phyloP scores from a whole-genome alignment of 805 yeast species.

The Kurtzmaniella cleridarum region DNA sequence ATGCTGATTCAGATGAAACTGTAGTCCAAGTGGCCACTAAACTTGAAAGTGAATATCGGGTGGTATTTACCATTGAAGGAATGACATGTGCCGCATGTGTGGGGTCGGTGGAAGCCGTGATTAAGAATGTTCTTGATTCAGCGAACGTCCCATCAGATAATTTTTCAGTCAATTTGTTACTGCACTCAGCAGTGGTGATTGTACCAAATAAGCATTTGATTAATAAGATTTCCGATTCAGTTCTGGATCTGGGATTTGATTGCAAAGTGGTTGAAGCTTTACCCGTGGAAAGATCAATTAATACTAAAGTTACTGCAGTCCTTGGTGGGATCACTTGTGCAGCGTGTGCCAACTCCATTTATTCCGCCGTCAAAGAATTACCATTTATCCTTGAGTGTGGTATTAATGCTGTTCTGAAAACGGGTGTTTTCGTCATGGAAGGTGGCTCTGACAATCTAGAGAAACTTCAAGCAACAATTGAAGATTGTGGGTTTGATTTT shows the following conservation, averaged over 20 bases:
- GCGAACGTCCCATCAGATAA: slow-evolving; percentile 11
- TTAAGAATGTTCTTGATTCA: slow-evolving; percentile 18
- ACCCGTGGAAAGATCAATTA: slow-evolving; percentile 48
- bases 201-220: slow-evolving; percentile 46
- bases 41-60: slow-evolving; percentile 30
- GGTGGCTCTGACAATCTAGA: slow-evolving; percentile 31
- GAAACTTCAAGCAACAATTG: slow-evolving; percentile 45
- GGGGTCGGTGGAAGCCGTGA: slow-evolving; percentile 21
- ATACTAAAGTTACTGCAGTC: slow-evolving; percentile 50
- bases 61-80: slow-evolving; percentile 47
- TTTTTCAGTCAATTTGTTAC: slow-evolving; percentile 47
- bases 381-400: slow-evolving; percentile 50
- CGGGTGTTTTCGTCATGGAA: slow-evolving; percentile 57
- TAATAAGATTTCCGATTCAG: slow-evolving; percentile 22
- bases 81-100: slow-evolving; percentile 40
- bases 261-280: slow-evolving; percentile 53
- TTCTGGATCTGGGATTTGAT: slow-evolving; percentile 33
- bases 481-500: slow-evolving; percentile 65
- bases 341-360: slow-evolving; percentile 58
- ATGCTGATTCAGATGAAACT: slow-evolving; percentile 11
- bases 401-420: slow-evolving; percentile 54
- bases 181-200: slow-evolving; percentile 48
- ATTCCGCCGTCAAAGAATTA: slow-evolving; percentile 39
- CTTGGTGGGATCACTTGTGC: slow-evolving; percentile 76
- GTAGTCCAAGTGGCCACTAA: slow-evolving; percentile 17